Evolutionary conservation across 164 flowering plant species (phyloP).

Genomic region (Macadamia tetraphylla): DNA sequence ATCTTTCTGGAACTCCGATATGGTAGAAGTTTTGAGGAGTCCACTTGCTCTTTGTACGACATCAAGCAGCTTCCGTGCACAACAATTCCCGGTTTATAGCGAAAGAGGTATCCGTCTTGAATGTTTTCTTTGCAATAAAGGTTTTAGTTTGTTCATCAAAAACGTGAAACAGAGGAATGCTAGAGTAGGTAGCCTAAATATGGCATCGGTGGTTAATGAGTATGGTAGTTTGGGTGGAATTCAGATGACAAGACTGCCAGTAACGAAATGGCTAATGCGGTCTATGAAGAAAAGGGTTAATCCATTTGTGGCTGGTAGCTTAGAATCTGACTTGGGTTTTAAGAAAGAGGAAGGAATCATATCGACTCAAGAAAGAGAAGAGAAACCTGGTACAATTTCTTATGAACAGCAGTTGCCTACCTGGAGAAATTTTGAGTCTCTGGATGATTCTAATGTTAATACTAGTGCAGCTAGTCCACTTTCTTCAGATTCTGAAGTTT

Average conservation of each 20-base stretch:
- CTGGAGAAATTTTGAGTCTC: constrained; percentile 27
- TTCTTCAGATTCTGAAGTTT: constrained; percentile 4
- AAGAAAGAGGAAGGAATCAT: constrained; percentile 10
- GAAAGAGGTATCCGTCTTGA: constrained; percentile 3
- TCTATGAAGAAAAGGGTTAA: constrained; percentile 8
- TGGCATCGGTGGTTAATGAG: constrained; percentile 3
- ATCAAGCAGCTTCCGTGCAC: constrained; percentile 16
- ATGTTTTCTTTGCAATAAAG: constrained; percentile 1
- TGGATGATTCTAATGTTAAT: constrained; percentile 13
- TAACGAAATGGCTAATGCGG: constrained; percentile 1
- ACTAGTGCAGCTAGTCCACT: constrained; percentile 1
- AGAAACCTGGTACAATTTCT: constrained; percentile 9
- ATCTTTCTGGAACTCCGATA: constrained; percentile 4
- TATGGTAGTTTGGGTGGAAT: neutral
- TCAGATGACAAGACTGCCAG: neutral
- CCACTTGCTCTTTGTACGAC: constrained; percentile 13
- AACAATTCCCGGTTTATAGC: neutral
- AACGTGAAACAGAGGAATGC: constrained; percentile 10
- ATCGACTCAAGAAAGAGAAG: constrained; percentile 10
- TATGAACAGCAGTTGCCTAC: constrained; percentile 22
- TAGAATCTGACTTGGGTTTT: constrained; percentile 22
- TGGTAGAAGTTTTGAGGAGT: constrained; percentile 23
- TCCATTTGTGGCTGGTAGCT: constrained; percentile 14
- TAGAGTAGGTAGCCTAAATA: constrained; percentile 3
- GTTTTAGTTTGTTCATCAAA: constrained; percentile 3